Base-by-base conservation (phyloP, 495 filamentous ascomycete genomes). In the Cetradonia linearis region DNA sequence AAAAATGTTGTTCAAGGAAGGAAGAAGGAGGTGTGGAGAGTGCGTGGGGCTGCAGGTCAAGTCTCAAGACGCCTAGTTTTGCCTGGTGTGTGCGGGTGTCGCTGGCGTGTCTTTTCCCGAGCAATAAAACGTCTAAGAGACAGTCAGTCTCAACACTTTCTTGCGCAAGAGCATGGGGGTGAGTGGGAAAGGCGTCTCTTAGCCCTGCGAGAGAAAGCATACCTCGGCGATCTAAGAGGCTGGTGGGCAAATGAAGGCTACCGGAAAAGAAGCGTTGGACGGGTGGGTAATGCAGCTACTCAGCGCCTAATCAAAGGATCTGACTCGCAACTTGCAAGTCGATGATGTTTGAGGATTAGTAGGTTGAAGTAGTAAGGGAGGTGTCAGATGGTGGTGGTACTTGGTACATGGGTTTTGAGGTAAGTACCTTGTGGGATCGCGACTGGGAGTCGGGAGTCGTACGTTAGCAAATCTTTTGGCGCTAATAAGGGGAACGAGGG, bases 31-130 rank as follows among this genome's bases (percentile, higher is more conserved):
- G 64, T 62, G 66, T 63, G 65, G 65, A 56, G 54, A 54, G 50
- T 58, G 62, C 42, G 8, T 62, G 63, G 63, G 56, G 61, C 61
- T 62, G 56, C 58, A 61, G 37, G 40, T 33, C 44, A 55, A 53
- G 58, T 61, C 60, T 33, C 44, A 36, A 53, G 55, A 65, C 60
- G 64, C 64, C 64, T 66, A 59, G 56, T 61, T 66, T 66, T 66
- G 64, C 64, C 64, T 66, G 47, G 34, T 60, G 30, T 60, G 30
- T 60, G 61, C 47, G 58, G 58, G 56, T 59, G 62, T 37, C 37
- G 50, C 40, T 38, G 59, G 59, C 59, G 49, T 55, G 31, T 40
- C 42, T 44, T 55, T 61, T 46, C 11, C 59, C 59, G 58, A 54
- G 37, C 28, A 42, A 42, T 55, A 31, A 38, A 16, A 38, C 37